A percentile compares a stretch with the other conserved stretches of the same genome.
phyloP scores from a whole-genome alignment of 352 stramenopile genomes.

The Globisporangium irregulare region DNA sequence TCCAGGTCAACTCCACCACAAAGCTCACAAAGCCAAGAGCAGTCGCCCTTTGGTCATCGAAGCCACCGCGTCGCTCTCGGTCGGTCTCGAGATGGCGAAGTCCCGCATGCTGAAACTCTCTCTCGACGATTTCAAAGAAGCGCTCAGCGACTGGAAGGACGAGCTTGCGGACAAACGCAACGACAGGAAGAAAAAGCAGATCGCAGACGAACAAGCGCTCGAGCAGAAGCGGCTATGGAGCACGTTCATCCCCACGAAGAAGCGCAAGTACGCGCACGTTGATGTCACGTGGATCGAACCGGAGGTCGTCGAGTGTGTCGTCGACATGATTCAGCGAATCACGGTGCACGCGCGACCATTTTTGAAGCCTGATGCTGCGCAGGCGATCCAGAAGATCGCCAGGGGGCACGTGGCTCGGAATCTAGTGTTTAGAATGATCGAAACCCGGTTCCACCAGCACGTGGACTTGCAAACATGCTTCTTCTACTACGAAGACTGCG shows the following conservation, averaged over 20 bases:
- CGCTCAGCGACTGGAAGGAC: slow-evolving; percentile 58
- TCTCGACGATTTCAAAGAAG: slow-evolving; percentile 38
- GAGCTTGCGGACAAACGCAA: slow-evolving; percentile 33
- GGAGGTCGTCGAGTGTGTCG: slow-evolving; percentile 51
- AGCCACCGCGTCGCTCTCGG: slow-evolving; percentile 31
- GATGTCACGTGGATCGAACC: slow-evolving; percentile 70
- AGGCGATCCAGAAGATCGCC: slow-evolving; percentile 56
- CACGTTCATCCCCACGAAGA: slow-evolving; percentile 39
- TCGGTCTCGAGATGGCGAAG: slow-evolving; percentile 52
- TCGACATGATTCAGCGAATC: slow-evolving; percentile 40
- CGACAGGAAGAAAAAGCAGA: slow-evolving; percentile 18
- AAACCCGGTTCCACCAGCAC: slow-evolving; percentile 34
- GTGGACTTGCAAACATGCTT: slow-evolving; percentile 41
- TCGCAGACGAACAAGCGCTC: neutral
- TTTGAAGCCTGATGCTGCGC: slow-evolving; percentile 43
- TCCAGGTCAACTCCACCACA: neutral
- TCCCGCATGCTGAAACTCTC: slow-evolving; percentile 44
- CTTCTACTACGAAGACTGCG: slow-evolving; percentile 61
- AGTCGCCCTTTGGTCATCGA: slow-evolving; percentile 15
- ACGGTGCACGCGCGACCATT: slow-evolving; percentile 23
- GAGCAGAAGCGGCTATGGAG: slow-evolving; percentile 15
- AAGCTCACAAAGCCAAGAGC: neutral
- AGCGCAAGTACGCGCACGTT: slow-evolving; percentile 45
- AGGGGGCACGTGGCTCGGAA: slow-evolving; percentile 37
- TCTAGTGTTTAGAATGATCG: slow-evolving; percentile 30